Base-by-base conservation (phyloP, 768 basidiomycete species). In the Lactarius hatsudake region DNA sequence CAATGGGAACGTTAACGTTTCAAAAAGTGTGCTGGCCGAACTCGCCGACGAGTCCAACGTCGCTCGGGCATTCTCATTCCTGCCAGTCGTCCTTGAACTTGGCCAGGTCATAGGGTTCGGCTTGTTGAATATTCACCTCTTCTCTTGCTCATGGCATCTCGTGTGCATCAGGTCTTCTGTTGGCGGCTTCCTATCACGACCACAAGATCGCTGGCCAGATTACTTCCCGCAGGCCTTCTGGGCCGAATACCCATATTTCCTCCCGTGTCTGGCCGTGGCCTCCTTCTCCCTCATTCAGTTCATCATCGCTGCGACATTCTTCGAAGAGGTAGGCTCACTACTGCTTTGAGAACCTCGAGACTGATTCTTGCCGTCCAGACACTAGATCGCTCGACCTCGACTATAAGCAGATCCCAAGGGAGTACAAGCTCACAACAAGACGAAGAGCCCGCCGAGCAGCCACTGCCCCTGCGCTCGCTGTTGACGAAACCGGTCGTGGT, bases 21-120 rank as follows among this genome's bases (percentile, higher is more conserved):
- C 89, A 81, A 91, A 90, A 72, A 87, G 84, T 69, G 83, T 85
- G 69, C 80, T 90, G 77, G 87, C 82, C 0, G 87, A 89, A 65
- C 73, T 89, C 42, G 86, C 87, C 0, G 87, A 89, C 71, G 75
- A 81, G 0, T 82, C 84, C 0, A 89, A 89, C 71, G 79, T 81
- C 51, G 80, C 81, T 15, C 74, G 76, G 42, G 82, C 74, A 0
- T 76, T 79, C 36, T 72, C 76, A 9, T 64, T 76, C 28, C 61
- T 80, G 23, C 78, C 79, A 5, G 65, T 79, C 0, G 70, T 74
- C 18, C 28, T 34, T 34, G n/a, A 26, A 10, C 3, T 61, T 1
- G 59, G 23, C 20, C 34, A 28, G 17, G 26, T 28, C 40, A 7
- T 43, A 10, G 59, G 59, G 59, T 61, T 8, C 59, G 59, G 17